These are phyloP conservation scores for Oryza brachyantha DNA, from an alignment of 176 grass and related monocot genomes.

Conservation along the genomic window DNA sequence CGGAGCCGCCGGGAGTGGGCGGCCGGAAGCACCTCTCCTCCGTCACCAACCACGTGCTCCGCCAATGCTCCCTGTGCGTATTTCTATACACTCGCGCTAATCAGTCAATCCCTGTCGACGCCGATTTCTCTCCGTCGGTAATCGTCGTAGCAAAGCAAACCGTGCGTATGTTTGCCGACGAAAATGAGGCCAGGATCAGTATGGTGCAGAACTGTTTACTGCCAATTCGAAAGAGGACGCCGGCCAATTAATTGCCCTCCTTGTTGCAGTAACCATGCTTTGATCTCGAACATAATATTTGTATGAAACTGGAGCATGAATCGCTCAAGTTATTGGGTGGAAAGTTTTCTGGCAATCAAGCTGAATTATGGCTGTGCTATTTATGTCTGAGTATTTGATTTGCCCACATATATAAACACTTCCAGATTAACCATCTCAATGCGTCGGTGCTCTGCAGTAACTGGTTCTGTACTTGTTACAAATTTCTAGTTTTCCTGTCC, in stretches of 20 bases:
- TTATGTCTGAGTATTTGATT: neutral
- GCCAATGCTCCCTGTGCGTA: slow-evolving; percentile 55
- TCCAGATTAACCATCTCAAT: neutral
- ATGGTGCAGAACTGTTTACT: neutral
- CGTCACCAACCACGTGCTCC: slow-evolving; percentile 74
- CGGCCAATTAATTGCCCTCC: neutral
- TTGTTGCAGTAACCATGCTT: too few relatives aligned
- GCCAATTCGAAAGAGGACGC: neutral
- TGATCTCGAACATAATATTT: neutral
- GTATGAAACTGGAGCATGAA: neutral
- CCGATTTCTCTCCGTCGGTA: neutral
- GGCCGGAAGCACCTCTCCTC: slow-evolving; percentile 61
- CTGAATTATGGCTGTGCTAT: neutral
- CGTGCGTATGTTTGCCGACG: neutral
- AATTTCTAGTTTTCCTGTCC: neutral
- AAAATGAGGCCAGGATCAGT: neutral
- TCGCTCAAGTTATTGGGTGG: neutral
- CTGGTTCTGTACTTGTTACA: neutral
- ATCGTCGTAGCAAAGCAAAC: neutral
- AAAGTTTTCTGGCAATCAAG: neutral
- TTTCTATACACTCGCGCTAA: neutral
- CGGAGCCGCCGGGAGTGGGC: neutral
- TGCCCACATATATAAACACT: neutral
- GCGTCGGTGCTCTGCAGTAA: neutral
- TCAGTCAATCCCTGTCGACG: too few relatives aligned